A percentile compares a stretch with the other conserved stretches of the same genome.
These are phyloP conservation scores for Blastocystis sp. DNA, from an alignment of 352 stramenopile genomes.

Conservation along the genomic window DNA sequence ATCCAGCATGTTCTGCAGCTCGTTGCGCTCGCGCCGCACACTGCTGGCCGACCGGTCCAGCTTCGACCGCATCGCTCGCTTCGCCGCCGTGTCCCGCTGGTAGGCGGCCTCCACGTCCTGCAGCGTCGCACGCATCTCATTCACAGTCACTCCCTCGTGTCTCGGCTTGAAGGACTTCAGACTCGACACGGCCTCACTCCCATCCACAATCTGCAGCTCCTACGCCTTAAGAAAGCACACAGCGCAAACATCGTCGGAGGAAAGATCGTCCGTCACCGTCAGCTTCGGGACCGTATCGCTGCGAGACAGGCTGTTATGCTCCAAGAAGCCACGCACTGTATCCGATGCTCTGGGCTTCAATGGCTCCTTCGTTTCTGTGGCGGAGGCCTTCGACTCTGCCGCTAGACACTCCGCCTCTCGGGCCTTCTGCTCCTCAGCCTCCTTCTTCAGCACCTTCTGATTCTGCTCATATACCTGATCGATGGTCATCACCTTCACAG, in stretches of 20 bases:
- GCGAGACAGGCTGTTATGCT: neutral
- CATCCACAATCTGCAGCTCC: conserved; percentile 17
- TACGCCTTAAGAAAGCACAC: neutral
- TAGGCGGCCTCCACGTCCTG: neutral
- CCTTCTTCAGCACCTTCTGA: neutral
- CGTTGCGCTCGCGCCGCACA: conserved; percentile 13
- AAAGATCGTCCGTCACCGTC: conserved; percentile 24
- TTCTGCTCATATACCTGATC: conserved; percentile 39
- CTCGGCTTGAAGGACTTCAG: conserved; percentile 41
- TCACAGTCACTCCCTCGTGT: neutral
- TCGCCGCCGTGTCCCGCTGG: neutral
- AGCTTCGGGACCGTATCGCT: conserved; percentile 18
- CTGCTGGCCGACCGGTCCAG: conserved; percentile 56
- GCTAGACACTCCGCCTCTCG: neutral
- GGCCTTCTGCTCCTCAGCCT: neutral
- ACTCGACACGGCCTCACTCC: neutral
- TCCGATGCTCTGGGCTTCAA: neutral
- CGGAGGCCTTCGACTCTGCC: neutral
- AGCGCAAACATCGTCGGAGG: conserved; percentile 31
- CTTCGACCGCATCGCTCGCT: neutral
- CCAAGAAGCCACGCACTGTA: neutral
- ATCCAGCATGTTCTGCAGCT: conserved; percentile 21
- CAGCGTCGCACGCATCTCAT: neutral
- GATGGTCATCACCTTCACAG: conserved; percentile 28
- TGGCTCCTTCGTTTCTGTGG: neutral